phyloP scores from a whole-genome alignment of 2,329 filamentous ascomycete species.

The Paraphoma chrysanthemicola region DNA sequence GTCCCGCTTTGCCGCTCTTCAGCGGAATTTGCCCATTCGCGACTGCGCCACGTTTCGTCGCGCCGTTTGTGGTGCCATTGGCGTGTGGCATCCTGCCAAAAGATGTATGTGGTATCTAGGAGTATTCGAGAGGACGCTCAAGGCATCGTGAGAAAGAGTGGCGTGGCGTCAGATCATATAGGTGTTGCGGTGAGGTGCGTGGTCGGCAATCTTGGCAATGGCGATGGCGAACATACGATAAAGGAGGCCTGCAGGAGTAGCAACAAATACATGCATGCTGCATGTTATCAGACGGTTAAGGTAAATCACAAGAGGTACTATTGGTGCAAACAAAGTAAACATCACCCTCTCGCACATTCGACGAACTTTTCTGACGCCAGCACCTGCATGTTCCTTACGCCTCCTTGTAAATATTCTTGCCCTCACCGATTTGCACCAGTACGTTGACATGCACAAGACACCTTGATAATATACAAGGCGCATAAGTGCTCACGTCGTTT shows the following conservation, averaged over 20 bases:
- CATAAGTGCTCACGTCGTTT: too few species aligned
- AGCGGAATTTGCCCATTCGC: constrained; percentile 16
- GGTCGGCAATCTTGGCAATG: constrained; percentile 26
- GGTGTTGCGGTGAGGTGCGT: background rate
- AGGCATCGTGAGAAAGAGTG: constrained; percentile 6
- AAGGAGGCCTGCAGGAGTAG: background rate
- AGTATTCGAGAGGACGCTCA: background rate
- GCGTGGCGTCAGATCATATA: constrained; percentile 2
- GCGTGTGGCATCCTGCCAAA: constrained; percentile 22
- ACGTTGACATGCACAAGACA: too few species aligned
- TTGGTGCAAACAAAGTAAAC: too few species aligned
- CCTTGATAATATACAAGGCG: too few species aligned
- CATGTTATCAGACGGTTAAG: too few species aligned
- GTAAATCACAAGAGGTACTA: too few species aligned
- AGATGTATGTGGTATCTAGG: constrained; percentile 2
- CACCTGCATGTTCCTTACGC: background rate
- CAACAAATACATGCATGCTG: background rate
- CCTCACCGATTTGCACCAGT: too few species aligned
- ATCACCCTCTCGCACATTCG: background rate
- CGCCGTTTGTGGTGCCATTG: constrained; percentile 33
- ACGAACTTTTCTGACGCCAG: background rate
- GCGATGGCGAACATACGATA: background rate
- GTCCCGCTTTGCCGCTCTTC: constrained; percentile 16
- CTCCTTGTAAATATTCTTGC: too few species aligned
- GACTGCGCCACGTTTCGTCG: constrained; percentile 19